These are phyloP conservation scores for Inosperma sp. DNA, from an alignment of 768 basidiomycete species.

Conservation along the genomic window DNA sequence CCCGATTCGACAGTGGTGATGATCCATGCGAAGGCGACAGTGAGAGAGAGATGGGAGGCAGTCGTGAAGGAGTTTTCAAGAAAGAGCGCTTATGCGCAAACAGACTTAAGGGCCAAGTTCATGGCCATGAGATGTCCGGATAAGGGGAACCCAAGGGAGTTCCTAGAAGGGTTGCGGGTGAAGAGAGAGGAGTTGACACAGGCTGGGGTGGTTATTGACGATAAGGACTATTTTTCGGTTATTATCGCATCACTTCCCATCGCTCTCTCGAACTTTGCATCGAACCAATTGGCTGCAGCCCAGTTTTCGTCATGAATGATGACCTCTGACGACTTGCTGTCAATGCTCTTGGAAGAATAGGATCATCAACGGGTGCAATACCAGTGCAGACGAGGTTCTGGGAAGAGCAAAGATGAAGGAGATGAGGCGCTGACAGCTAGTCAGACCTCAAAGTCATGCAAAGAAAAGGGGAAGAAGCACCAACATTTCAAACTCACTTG, in stretches of 20 bases:
- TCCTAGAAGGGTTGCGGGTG: conserved; percentile 19
- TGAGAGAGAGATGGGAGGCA: too few relatives aligned
- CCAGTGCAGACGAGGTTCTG: background rate
- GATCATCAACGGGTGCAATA: conserved; percentile 3
- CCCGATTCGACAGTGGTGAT: conserved; percentile 30
- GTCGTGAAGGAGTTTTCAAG: conserved; percentile 27
- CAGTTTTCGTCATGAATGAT: conserved; percentile 5
- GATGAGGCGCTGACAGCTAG: background rate
- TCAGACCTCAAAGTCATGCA: too few relatives aligned
- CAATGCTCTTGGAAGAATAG: background rate
- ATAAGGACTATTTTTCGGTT: conserved; percentile 21
- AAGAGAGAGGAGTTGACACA: conserved; percentile 18
- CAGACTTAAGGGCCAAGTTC: conserved; percentile 26
- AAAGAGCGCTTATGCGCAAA: conserved; percentile 31
- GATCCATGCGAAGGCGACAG: conserved; percentile 21
- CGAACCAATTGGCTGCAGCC: too few relatives aligned
- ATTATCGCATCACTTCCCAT: conserved; percentile 27
- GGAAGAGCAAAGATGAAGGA: background rate
- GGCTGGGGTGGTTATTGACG: conserved; percentile 21
- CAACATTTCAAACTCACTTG: background rate
- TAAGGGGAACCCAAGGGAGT: conserved; percentile 25
- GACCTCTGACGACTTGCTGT: background rate
- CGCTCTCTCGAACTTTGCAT: too few relatives aligned
- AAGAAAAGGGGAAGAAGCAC: background rate
- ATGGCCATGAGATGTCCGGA: conserved; percentile 26